Evolutionary conservation across 192 early-diverging fungal genomes (phyloP).

Genomic region (Gamsiella multidivaricata): DNA sequence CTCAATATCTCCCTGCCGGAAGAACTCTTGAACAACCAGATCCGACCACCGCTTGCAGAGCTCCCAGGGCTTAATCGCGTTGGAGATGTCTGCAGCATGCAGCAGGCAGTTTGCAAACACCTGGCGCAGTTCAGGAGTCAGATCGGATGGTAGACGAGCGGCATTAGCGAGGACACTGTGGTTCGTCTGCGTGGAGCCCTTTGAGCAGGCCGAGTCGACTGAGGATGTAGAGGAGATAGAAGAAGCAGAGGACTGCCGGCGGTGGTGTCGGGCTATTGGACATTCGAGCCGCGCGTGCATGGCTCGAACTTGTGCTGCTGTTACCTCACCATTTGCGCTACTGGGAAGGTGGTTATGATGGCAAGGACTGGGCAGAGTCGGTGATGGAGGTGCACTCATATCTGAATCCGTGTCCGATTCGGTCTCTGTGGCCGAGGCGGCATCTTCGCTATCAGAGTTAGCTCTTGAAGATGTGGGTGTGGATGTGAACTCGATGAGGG

Average conservation of each 20-base stretch:
- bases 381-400: not conserved
- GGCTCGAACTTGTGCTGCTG: not conserved
- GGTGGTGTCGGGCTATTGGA: conserved; percentile 13
- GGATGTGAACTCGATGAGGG: conserved; percentile 53
- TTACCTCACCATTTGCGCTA: not conserved
- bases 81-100: conserved; percentile 92
- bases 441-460: conserved; percentile 32
- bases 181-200: conserved; percentile 23
- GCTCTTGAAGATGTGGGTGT: conserved; percentile 27
- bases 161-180: conserved; percentile 9
- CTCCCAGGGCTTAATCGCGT: conserved; percentile 83
- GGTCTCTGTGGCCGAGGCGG: conserved; percentile 6
- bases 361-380: not conserved
- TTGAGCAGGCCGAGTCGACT: conserved; percentile 18
- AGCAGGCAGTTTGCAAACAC: conserved; percentile 75
- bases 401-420: conserved; percentile 20
- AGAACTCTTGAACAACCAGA: conserved; percentile 88
- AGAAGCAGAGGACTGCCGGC: conserved; percentile 24
- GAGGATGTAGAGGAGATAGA: conserved; percentile 45
- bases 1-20: conserved; percentile 88
- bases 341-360: not conserved
- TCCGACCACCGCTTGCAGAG: conserved; percentile 93
- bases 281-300: conserved; percentile 7
- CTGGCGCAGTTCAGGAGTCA: conserved; percentile 65
- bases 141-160: conserved; percentile 14